Conservation (phyloP, 2,329 filamentous ascomycete species). For the Aotearoamyces nothofagi region DNA sequence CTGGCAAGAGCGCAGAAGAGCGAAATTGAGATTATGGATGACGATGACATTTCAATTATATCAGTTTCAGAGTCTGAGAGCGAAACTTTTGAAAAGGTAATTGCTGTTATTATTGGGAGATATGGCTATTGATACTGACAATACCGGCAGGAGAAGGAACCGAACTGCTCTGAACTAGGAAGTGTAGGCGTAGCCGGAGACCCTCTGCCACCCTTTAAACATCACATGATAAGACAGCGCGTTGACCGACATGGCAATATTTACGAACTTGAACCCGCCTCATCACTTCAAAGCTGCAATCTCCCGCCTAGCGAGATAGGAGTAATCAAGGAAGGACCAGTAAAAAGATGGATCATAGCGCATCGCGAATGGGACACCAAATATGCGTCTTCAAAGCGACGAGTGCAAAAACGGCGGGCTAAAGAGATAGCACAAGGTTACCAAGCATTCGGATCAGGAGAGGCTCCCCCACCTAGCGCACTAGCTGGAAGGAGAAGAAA, state of each 20-base stretch:
- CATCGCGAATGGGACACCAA: slow-evolving; percentile 59
- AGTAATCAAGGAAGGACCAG: slow-evolving; percentile 63
- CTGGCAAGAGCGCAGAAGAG: slow-evolving; percentile 68
- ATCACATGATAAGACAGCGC: slow-evolving; percentile 85
- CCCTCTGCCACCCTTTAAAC: slow-evolving; percentile 60
- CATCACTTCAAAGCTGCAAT: slow-evolving; percentile 49
- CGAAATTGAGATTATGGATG: slow-evolving; percentile 67
- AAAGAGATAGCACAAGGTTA: slow-evolving; percentile 61
- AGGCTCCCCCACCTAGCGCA: slow-evolving; percentile 71
- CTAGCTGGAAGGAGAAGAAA: slow-evolving; percentile 54
- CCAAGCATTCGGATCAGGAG: slow-evolving; percentile 52
- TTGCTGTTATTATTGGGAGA: too few species aligned
- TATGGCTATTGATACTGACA: too few species aligned
- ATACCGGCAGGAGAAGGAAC: too few species aligned
- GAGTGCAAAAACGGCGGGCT: slow-evolving; percentile 57
- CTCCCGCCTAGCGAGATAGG: slow-evolving; percentile 54
- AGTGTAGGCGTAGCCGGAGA: slow-evolving; percentile 79
- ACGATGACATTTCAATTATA: slow-evolving; percentile 62
- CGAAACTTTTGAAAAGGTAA: slow-evolving; percentile 17
- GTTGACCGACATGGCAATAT: slow-evolving; percentile 67
- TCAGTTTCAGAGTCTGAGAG: slow-evolving; percentile 38
- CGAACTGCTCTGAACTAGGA: slow-evolving; percentile 2
- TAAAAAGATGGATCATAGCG: slow-evolving; percentile 69
- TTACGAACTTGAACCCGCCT: slow-evolving; percentile 46
- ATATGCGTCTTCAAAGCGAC: slow-evolving; percentile 53